Conservation (phyloP, 305 asterid species). For the Fraxinus sp. region DNA sequence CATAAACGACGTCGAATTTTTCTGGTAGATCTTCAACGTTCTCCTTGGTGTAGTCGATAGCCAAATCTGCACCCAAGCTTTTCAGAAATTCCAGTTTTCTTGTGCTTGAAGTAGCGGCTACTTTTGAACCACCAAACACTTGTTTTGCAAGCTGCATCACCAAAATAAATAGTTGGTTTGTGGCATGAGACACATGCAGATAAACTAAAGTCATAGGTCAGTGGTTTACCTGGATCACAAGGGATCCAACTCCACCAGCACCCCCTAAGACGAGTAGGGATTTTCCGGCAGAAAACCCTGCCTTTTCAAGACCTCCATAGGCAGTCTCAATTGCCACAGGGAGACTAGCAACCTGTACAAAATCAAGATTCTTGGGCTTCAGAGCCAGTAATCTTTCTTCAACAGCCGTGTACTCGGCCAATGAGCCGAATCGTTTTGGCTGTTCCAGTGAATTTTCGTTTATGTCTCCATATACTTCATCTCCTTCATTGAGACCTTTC, state of each 20-base stretch:
- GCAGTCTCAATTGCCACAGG: too few relatives aligned
- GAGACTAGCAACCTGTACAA: slow-evolving; percentile 6
- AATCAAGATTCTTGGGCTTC: slow-evolving; percentile 44
- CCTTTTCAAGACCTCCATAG: too few relatives aligned
- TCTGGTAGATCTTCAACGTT: slow-evolving; percentile 40
- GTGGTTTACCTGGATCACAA: background rate
- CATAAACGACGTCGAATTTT: slow-evolving; percentile 49
- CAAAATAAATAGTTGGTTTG: too few relatives aligned
- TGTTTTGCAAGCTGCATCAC: slow-evolving; percentile 43
- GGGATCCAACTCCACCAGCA: slow-evolving; percentile 50
- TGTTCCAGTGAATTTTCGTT: too few relatives aligned
- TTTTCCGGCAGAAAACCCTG: slow-evolving; percentile 28
- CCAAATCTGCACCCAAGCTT: slow-evolving; percentile 49
- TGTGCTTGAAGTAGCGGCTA: slow-evolving; percentile 50
- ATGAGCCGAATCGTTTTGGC: background rate
- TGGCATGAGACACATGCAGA: too few relatives aligned
- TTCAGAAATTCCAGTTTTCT: slow-evolving; percentile 39
- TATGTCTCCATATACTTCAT: too few relatives aligned
- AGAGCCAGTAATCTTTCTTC: slow-evolving; percentile 43
- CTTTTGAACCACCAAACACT: slow-evolving; percentile 46
- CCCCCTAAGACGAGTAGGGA: slow-evolving; percentile 50
- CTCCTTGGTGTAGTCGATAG: slow-evolving; percentile 46
- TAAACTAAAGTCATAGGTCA: too few relatives aligned
- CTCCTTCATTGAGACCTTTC: too few relatives aligned
- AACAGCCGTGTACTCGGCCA: slow-evolving; percentile 45